These are phyloP conservation scores for Apiospora malaysiana DNA, from an alignment of 2,329 filamentous ascomycete genomes.

Conservation along the genomic window DNA sequence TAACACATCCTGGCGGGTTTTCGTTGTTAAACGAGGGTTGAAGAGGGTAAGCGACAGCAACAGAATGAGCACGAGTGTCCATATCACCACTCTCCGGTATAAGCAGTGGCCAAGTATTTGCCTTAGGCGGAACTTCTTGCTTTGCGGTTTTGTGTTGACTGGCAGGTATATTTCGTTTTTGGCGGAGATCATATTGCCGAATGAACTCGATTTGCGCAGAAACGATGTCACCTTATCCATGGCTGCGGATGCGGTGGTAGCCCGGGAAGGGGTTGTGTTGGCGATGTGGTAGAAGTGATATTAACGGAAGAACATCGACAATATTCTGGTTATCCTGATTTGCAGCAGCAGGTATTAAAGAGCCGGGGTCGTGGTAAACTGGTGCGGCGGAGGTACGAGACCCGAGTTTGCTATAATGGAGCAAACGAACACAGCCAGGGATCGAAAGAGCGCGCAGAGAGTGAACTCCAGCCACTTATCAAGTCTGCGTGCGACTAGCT, in stretches of 20 bases:
- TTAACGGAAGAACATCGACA: conserved; percentile 12
- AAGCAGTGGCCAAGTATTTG: conserved; percentile 57
- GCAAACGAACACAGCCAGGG: background rate
- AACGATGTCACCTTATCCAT: conserved; percentile 31
- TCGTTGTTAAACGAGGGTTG: conserved; percentile 35
- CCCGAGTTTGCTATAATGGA: conserved; percentile 6
- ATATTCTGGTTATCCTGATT: background rate
- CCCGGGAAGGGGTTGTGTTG: background rate
- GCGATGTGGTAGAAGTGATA: background rate
- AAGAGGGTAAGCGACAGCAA: conserved; percentile 50
- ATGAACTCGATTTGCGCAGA: conserved; percentile 31
- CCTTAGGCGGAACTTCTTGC: conserved; percentile 48
- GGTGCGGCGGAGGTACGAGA: background rate
- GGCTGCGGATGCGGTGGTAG: background rate
- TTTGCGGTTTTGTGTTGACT: conserved; percentile 40
- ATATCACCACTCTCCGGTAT: conserved; percentile 58
- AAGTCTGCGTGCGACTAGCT: background rate
- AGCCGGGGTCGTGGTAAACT: background rate
- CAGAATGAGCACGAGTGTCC: conserved; percentile 50
- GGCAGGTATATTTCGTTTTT: conserved; percentile 39
- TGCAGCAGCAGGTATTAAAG: background rate
- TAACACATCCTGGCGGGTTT: conserved; percentile 35
- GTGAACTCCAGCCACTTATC: conserved; percentile 16
- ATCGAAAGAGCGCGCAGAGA: background rate
- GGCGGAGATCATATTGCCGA: conserved; percentile 27